Evolutionary conservation across 441 rosid species (phyloP).

Genomic region (Gossypium schwendimanii): DNA sequence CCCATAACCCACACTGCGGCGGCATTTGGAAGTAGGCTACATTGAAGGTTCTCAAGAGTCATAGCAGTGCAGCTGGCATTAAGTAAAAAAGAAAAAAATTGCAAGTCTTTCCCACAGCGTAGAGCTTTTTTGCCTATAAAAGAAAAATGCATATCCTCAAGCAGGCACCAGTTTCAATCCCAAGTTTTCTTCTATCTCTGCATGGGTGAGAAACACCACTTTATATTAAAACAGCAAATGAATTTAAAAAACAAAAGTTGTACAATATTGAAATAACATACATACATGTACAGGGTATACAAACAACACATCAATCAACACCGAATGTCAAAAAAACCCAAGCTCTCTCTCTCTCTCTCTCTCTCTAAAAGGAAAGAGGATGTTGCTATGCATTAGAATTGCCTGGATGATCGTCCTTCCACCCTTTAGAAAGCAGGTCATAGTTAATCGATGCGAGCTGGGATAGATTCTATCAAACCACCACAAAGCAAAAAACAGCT

Average conservation of each 20-base stretch:
- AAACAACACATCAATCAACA: conserved; percentile 21
- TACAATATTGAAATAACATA: conserved; percentile 19
- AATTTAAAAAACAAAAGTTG: neutral
- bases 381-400: conserved; percentile 38
- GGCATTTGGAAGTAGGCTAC: neutral
- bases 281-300: conserved; percentile 63
- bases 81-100: conserved; percentile 16
- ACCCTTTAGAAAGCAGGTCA: conserved; percentile 93
- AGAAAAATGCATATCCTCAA: conserved; percentile 30
- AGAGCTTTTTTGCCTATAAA: conserved; percentile 26
- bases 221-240: neutral
- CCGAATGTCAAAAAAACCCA: conserved; percentile 12
- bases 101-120: conserved; percentile 10
- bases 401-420: conserved; percentile 69
- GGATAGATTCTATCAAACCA: conserved; percentile 63
- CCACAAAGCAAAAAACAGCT: neutral
- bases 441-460: conserved; percentile 96
- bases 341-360: conserved; percentile 11
- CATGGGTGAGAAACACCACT: conserved; percentile 7
- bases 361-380: conserved; percentile 3
- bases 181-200: conserved; percentile 39
- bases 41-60: neutral
- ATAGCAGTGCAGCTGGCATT: conserved; percentile 12
- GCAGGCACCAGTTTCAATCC: conserved; percentile 24
- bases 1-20: neutral